Percentiles rank a stretch among this genome's conserved stretches.
Evolutionary conservation across 108 stramenopile genomes (phyloP).

Genomic region (Skeletonema potamos): DNA sequence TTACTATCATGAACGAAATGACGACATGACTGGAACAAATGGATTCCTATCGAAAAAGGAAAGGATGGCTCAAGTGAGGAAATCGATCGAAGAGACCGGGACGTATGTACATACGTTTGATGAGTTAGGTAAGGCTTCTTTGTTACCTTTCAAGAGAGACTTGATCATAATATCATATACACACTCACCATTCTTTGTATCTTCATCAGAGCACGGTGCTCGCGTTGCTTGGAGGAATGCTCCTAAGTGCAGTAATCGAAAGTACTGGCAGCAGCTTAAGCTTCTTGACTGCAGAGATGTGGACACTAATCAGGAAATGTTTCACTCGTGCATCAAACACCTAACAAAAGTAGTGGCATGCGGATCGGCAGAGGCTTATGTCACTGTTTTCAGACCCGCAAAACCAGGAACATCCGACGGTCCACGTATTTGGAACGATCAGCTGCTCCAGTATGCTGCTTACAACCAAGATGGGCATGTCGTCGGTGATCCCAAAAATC

Average conservation of each 20-base stretch:
- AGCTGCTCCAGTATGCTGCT: conserved; percentile 37
- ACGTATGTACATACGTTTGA: conserved; percentile 47
- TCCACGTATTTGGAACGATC: conserved; percentile 38
- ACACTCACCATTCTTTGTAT: too few species aligned
- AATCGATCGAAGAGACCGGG: conserved; percentile 16
- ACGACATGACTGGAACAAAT: conserved; percentile 12
- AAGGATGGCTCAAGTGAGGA: background rate
- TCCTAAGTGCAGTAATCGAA: conserved; percentile 52
- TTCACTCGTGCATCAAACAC: conserved; percentile 35
- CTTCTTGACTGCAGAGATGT: conserved; percentile 36
- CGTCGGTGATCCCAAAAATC: conserved; percentile 31
- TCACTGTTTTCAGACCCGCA: conserved; percentile 39
- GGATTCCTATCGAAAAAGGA: conserved; percentile 11
- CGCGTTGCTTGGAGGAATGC: conserved; percentile 46
- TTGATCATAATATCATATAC: too few species aligned
- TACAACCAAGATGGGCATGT: conserved; percentile 18
- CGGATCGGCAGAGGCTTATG: conserved; percentile 31
- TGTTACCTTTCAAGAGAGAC: too few species aligned
- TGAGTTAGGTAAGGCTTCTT: conserved; percentile 14
- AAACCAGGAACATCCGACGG: conserved; percentile 30
- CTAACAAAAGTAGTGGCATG: conserved; percentile 30
- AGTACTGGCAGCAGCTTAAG: conserved; percentile 43
- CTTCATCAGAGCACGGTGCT: conserved; percentile 29
- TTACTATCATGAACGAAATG: conserved; percentile 21
- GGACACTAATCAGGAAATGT: conserved; percentile 32